Evolutionary conservation across 192 early-diverging fungal genomes (phyloP), one percentile per base, ranked within the genome.

Genomic region (Chytriomyces sp.): DNA sequence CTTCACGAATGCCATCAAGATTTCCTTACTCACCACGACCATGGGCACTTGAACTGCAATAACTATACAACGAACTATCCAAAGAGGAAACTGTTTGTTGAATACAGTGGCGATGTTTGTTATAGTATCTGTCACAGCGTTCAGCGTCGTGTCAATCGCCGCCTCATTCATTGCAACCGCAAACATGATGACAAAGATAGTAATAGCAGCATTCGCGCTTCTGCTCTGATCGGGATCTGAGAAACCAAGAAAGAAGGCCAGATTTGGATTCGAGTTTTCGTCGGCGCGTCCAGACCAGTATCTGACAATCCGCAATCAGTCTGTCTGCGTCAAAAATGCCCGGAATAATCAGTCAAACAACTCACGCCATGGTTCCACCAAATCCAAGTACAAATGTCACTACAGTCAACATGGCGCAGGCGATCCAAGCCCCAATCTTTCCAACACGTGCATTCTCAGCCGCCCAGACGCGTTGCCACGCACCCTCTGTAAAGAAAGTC

Each of bases 401-500:
- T 5, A 76, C 3, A n/a, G 63, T 77, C 32, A 77, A 52, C 19
- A 80, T 12, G 12, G 14, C 36, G 40, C 61, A 70, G 41, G 67
- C 81, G 49, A 80, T 64, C 12, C n/a, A 22, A 38, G 77, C 73
- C 22, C 83, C 80, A 0, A 33, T 60, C 38, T 39, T 52, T 17
- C 80, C 54, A 0, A 78, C 58, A 44, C 52, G 37, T 12, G 64
- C 26, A 57, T 78, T 74, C 12, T 49, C 57, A 25, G 83, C 66
- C 8, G 78, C 78, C 80, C 81, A 82, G 26, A 80, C 78, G 28
- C 81, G 76, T 65, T 82, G 81, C 80, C 81, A 82, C 57, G 76
- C 52, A 28, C 76, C 80, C 52, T 84, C 81, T 33, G 74, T 80
- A 59, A 82, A 82, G 39, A 84, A 70, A 22, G 80, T 80, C 14